Percentiles rank a stretch among this genome's conserved stretches.
phyloP scores from a whole-genome alignment of 2,329 filamentous ascomycete genomes.

The Zalaria sp. region DNA sequence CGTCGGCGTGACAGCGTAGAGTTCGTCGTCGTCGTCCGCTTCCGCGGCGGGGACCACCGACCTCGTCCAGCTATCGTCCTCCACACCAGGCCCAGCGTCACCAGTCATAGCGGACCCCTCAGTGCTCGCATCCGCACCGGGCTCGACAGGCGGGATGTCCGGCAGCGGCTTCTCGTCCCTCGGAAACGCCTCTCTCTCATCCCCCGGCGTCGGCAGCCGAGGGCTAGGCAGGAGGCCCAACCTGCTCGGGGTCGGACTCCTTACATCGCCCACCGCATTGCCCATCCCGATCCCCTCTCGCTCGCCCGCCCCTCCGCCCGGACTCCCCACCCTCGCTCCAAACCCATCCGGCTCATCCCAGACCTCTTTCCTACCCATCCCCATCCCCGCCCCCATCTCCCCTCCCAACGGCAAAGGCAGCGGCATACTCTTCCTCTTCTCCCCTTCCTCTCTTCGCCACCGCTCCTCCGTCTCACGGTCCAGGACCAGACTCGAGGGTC shows the following conservation, averaged over 20 bases:
- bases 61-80: background rate
- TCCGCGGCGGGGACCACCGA: background rate
- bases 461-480: background rate
- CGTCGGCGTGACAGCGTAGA: background rate
- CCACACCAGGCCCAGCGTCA: background rate
- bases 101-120: too few species aligned
- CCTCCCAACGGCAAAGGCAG: too few species aligned
- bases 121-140: too few species aligned
- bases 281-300: background rate
- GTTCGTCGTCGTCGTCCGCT: background rate
- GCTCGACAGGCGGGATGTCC: too few species aligned
- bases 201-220: background rate
- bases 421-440: too few species aligned
- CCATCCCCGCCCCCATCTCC: background rate
- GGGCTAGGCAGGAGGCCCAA: constrained; percentile 8
- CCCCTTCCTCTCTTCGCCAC: background rate
- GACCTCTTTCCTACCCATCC: background rate
- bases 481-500: background rate
- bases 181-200: background rate
- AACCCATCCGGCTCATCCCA: background rate
- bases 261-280: background rate
- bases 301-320: background rate
- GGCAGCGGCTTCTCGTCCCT: background rate
- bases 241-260: background rate
- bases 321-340: background rate